These are phyloP conservation scores for Irpex rosettiformis DNA, from an alignment of 1,284 basidiomycete species.

Conservation along the genomic window DNA sequence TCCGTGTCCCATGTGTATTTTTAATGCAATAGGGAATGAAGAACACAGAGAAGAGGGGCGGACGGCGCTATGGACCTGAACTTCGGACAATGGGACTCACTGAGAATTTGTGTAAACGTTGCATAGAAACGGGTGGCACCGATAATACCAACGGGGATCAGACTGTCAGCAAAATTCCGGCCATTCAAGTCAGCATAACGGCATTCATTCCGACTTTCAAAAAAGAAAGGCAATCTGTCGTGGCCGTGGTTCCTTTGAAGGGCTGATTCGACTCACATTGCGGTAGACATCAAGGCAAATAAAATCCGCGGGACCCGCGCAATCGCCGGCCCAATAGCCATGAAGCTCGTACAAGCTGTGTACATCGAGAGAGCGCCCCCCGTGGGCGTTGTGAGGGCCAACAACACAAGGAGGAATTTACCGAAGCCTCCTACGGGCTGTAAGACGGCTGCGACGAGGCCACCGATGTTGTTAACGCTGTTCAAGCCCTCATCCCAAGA, in stretches of 20 bases:
- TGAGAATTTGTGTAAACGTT: conserved; percentile 53
- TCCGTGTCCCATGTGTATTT: too few species aligned
- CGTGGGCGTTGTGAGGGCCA: conserved; percentile 52
- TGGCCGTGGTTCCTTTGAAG: too few species aligned
- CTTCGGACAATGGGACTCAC: conserved; percentile 36
- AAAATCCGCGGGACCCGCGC: conserved; percentile 68
- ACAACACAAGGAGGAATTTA: conserved; percentile 55
- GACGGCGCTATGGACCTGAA: too few species aligned
- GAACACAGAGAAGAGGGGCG: too few species aligned
- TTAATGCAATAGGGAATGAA: too few species aligned
- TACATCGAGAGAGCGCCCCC: conserved; percentile 75
- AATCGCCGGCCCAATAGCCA: conserved; percentile 61
- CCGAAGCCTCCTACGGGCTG: conserved; percentile 47
- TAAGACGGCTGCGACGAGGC: conserved; percentile 40
- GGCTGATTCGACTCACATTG: conserved; percentile 43
- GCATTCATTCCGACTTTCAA: too few species aligned
- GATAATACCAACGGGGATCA: conserved; percentile 57
- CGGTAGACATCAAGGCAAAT: conserved; percentile 66
- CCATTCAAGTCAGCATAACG: not conserved
- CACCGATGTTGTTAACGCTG: conserved; percentile 52
- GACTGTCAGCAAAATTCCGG: conserved; percentile 27
- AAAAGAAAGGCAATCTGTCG: too few species aligned
- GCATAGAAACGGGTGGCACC: conserved; percentile 56
- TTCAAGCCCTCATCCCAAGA: conserved; percentile 56
- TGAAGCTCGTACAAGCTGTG: conserved; percentile 69